phyloP scores from a whole-genome alignment of 2,329 filamentous ascomycete species.

The Colletotrichum tamarilloi region DNA sequence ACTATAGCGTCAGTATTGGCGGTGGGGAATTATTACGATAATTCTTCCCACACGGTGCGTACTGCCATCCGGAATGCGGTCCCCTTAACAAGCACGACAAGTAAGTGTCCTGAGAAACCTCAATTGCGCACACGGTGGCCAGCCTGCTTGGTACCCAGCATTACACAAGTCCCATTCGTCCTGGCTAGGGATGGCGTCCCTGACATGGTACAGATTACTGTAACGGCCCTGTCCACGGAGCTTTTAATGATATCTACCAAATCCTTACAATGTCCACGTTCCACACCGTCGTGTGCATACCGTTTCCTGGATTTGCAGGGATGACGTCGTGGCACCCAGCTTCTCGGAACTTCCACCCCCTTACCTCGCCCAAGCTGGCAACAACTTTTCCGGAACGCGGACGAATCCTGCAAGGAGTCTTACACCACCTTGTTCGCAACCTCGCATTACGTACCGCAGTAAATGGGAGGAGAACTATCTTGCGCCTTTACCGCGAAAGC shows the following conservation, averaged over 20 bases:
- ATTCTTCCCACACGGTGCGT: background rate
- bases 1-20: background rate
- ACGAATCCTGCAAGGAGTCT: slow-evolving; percentile 1
- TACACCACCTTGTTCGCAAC: background rate
- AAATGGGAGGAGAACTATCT: background rate
- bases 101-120: background rate
- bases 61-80: background rate
- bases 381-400: background rate
- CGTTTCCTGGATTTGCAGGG: slow-evolving; percentile 7
- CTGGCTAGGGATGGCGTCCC: background rate
- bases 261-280: background rate
- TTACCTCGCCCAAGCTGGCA: background rate
- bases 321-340: slow-evolving; percentile 26
- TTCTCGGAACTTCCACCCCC: slow-evolving; percentile 17
- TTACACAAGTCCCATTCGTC: background rate
- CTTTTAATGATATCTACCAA: background rate
- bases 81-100: background rate
- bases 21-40: background rate
- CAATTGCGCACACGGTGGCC: background rate
- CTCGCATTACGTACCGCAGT: too few relatives aligned
- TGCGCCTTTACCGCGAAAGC: background rate
- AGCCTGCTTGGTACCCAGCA: background rate
- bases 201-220: background rate
- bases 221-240: background rate
- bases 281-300: background rate